Conservation (phyloP, 2,329 filamentous ascomycete genomes). For the Botrytis porri region DNA sequence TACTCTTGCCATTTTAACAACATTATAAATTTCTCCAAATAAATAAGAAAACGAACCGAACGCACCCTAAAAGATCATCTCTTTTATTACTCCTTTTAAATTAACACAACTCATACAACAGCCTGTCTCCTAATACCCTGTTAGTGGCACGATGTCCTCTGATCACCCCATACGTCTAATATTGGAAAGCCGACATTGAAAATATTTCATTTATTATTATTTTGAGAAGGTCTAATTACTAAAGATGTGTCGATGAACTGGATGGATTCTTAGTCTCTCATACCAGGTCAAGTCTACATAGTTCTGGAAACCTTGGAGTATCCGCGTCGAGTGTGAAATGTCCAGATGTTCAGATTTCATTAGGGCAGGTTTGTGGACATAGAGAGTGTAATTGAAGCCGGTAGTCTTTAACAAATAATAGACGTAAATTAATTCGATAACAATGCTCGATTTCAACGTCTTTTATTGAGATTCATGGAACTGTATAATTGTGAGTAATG, state of each 20-base stretch:
- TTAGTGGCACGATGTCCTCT: no score
- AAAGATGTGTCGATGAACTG: fast-evolving
- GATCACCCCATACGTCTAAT: no score
- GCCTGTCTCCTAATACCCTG: no score
- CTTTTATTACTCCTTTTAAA: no score
- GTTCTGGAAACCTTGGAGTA: background rate
- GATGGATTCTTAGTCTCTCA: background rate
- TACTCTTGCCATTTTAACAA: no score
- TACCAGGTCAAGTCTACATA: background rate
- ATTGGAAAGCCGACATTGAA: no score
- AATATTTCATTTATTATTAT: background rate
- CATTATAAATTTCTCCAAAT: no score
- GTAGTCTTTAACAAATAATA: no score
- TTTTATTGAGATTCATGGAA: background rate
- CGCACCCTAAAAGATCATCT: no score
- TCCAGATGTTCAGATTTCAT: background rate
- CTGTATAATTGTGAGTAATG: background rate
- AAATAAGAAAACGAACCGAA: no score
- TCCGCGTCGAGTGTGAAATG: background rate
- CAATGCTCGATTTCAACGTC: background rate
- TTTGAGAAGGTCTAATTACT: fast-evolving
- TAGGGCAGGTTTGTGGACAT: background rate
- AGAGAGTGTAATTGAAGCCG: background rate
- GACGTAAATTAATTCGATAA: background rate
- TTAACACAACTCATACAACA: no score